Conservation (phyloP, 208 protist species). For the Trypanosoma avium region DNA sequence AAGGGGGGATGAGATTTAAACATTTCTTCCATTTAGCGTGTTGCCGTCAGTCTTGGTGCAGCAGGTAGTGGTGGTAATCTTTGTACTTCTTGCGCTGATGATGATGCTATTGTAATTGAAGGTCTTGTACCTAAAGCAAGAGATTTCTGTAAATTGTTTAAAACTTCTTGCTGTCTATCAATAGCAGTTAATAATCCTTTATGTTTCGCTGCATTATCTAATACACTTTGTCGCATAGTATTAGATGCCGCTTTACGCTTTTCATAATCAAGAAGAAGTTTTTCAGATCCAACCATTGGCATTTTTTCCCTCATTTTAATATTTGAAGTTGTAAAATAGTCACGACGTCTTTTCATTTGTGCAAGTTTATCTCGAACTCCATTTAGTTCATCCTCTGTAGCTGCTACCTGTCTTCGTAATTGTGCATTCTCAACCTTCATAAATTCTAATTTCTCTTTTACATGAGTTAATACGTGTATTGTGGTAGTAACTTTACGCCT, state of each 20-base stretch:
- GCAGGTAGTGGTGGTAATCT: too few species aligned
- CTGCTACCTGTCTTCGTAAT: constrained; percentile 85
- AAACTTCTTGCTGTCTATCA: constrained; percentile 45
- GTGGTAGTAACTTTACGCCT: constrained; percentile 94
- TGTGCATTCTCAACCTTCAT: constrained; percentile 91
- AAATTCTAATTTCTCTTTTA: constrained; percentile 98
- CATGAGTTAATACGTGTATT: constrained; percentile 97
- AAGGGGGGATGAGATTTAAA: too few species aligned
- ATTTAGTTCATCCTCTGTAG: constrained; percentile 89
- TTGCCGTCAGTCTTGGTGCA: too few species aligned
- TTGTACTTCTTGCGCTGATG: too few species aligned
- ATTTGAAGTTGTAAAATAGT: constrained; percentile 86
- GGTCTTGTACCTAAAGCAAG: constrained; percentile 30
- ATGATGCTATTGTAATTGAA: too few species aligned
- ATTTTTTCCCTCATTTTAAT: constrained; percentile 89
- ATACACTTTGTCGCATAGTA: constrained; percentile 63
- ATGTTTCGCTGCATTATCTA: constrained; percentile 80
- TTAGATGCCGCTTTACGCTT: constrained; percentile 81
- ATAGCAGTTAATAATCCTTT: constrained; percentile 62
- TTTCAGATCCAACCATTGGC: constrained; percentile 92
- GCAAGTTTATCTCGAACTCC: constrained; percentile 87
- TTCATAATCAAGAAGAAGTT: constrained; percentile 96
- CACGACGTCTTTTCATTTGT: constrained; percentile 90
- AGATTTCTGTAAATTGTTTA: constrained; percentile 58
- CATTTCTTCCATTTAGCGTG: too few species aligned